Base-by-base conservation (phyloP, 768 basidiomycete genomes). In the Artomyces pyxidatus region DNA sequence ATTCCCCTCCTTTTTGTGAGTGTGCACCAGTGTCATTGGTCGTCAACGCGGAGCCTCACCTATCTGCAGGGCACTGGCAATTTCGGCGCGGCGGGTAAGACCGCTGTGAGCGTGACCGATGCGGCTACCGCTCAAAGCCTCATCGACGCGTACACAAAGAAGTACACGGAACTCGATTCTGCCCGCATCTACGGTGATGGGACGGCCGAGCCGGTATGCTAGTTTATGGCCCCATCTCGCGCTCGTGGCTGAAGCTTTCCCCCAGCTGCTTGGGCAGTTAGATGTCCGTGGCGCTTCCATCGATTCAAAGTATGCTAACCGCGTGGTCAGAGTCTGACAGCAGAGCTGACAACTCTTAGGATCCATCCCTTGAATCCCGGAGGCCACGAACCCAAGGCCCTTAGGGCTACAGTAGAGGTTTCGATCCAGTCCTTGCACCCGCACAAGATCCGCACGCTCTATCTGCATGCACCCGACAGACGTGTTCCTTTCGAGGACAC, bases 401-500 rank as follows among this genome's bases (percentile, higher is more conserved):
- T 82, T 6, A 66, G 76, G 19, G 68, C 68, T 37, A 64, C 69
- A n/a, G 70, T 83, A 42, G 49, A 68, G n/a, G 61, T 53, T 4
- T 83, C 80, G 1, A 62, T 81, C 37, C 61, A 70, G 30, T 61
- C 62, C 11, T 64, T 82, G n/a, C 67, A 71, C 28, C 65, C 69
- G 6, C 61, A 72, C 61, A 81, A 69, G 48, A 69, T 67, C 19
- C 68, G 73, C 4, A 71, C 73, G 16, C 70, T 77, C 63, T 83
- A 82, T 52, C 65, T 83, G 26, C 81, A 83, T 51, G 75, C 71
- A 9, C 82, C 81, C 1, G 80, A 84, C 58, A 70, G 76, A 22
- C 71, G 67, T 12, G 74, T 78, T 3, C 75, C 79, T 0, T 81
- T 76, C 47, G 75, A 78, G 55, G 69, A 76, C 6, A 83, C 81